Base-by-base conservation (phyloP, 2,329 filamentous ascomycete species). In the Alternaria incomplexa region DNA sequence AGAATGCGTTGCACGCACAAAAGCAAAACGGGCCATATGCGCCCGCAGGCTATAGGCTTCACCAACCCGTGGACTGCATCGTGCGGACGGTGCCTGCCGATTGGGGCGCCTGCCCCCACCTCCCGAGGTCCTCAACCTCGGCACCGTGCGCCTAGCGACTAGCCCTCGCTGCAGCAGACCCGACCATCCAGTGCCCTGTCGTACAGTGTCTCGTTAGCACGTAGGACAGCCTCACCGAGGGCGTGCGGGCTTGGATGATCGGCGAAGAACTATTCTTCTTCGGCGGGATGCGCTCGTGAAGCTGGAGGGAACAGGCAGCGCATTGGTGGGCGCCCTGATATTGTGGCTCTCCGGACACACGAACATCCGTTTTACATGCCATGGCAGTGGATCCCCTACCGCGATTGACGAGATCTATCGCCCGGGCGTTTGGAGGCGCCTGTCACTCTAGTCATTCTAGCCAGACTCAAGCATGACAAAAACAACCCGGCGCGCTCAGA, bases 201-300 rank as follows among this genome's bases (percentile, higher is more conserved):
- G 47, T 53, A 28, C 56, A 25, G 25, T 51, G 23, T 58, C 50
- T 36, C 43, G 47, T 45, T 22, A 17, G 32, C 47, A n/a, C 25
- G 30, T 53, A 53, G 32, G 36, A n/a, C 47, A 58, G 56, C 56
- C 56, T 53, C 56, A 56, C n/a, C n/a, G 28, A 50, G 44, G 36
- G 46, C 59, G 43, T 30, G 40, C 7, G 8, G 46, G 56, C 50
- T 56, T 64, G 60, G 36, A 51, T 67, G 69, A 72, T 73, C 71
- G 73, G 64, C 73, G 69, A 73, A 32, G 48, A 65, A 46, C 58
- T 66, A 32, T 63, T 56, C 63, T 69, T 65, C 62, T 66, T 47
- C 28, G 54, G 51, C 60, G 45, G 44, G 51, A 63, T 61, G 50
- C 22, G 47, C 59, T 58, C 62, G 55, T 50, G 40, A 45, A 58